Evolutionary conservation across 176 grass and related monocot genomes (phyloP).

Genomic region (Thinopyrum elongatum): DNA sequence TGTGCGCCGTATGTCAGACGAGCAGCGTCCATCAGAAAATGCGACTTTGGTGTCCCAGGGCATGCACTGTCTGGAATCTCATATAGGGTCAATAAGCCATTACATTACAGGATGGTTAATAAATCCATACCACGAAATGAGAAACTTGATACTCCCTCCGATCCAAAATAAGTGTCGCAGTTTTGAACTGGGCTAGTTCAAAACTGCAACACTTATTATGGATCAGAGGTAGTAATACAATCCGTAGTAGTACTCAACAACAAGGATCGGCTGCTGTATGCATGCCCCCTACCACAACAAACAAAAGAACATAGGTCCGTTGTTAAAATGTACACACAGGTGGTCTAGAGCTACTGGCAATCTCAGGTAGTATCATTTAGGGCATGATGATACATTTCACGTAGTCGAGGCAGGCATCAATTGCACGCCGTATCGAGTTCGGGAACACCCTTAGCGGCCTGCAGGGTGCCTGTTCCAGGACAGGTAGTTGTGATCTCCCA

Average conservation of each 20-base stretch:
- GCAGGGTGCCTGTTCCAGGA: conserved; percentile 78
- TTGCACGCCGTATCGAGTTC: not conserved
- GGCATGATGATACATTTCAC: conserved; percentile 22
- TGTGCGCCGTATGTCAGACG: too few relatives aligned
- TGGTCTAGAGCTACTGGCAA: not conserved
- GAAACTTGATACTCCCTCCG: not conserved
- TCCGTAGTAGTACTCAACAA: too few relatives aligned
- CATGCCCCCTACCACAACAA: not conserved
- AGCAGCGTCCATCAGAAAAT: too few relatives aligned
- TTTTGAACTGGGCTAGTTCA: too few relatives aligned
- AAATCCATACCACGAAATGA: not conserved
- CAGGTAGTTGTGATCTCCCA: conserved; percentile 79
- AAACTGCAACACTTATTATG: too few relatives aligned
- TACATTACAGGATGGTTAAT: not conserved
- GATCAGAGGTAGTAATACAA: not conserved
- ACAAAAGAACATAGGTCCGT: not conserved
- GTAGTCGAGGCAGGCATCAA: not conserved
- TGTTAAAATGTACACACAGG: conserved; percentile 25
- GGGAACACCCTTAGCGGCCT: conserved; percentile 33
- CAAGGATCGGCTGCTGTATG: not conserved
- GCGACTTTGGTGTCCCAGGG: too few relatives aligned
- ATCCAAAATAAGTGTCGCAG: too few relatives aligned
- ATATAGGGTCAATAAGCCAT: not conserved
- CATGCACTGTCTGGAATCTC: too few relatives aligned
- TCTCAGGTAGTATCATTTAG: conserved; percentile 30